Evolutionary conservation across 768 basidiomycete genomes (phyloP).

Genomic region (Mycena galericulata): DNA sequence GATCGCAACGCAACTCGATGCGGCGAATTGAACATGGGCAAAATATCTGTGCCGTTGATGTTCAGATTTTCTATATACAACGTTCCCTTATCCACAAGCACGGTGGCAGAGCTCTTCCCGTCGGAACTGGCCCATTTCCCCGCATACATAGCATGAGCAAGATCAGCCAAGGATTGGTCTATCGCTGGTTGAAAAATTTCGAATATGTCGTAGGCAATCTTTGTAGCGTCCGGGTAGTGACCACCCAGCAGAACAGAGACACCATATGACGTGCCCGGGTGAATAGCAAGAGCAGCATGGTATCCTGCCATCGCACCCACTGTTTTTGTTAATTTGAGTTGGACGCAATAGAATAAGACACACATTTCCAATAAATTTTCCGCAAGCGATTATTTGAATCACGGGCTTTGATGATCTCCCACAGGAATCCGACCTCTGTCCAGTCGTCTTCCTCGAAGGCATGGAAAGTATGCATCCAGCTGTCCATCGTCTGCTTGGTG

Average conservation of each 20-base stretch:
- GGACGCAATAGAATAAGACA: neutral
- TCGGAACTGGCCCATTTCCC: constrained; percentile 39
- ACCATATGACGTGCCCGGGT: constrained; percentile 43
- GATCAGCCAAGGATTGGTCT: constrained; percentile 37
- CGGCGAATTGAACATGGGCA: constrained; percentile 34
- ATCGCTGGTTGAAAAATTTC: constrained; percentile 42
- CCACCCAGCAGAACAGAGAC: constrained; percentile 44
- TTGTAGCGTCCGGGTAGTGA: constrained; percentile 37
- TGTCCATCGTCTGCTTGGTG: constrained; percentile 37
- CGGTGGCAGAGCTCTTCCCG: constrained; percentile 19
- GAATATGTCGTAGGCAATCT: constrained; percentile 38
- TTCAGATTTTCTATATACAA: constrained; percentile 36
- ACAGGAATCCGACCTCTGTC: constrained; percentile 42
- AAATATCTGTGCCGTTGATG: constrained; percentile 38
- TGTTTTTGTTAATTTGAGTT: constrained; percentile 3
- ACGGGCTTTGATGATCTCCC: constrained; percentile 44
- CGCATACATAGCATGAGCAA: constrained; percentile 27
- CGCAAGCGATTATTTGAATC: constrained; percentile 42
- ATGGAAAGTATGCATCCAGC: constrained; percentile 46
- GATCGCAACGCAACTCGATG: constrained; percentile 38
- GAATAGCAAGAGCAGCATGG: constrained; percentile 42
- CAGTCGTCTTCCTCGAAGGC: constrained; percentile 46
- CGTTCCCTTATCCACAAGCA: constrained; percentile 41
- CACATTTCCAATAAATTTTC: constrained; percentile 45
- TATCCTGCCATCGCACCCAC: constrained; percentile 44